Evolutionary conservation across 176 grass and related monocot genomes (phyloP).

Genomic region (Areca catechu): DNA sequence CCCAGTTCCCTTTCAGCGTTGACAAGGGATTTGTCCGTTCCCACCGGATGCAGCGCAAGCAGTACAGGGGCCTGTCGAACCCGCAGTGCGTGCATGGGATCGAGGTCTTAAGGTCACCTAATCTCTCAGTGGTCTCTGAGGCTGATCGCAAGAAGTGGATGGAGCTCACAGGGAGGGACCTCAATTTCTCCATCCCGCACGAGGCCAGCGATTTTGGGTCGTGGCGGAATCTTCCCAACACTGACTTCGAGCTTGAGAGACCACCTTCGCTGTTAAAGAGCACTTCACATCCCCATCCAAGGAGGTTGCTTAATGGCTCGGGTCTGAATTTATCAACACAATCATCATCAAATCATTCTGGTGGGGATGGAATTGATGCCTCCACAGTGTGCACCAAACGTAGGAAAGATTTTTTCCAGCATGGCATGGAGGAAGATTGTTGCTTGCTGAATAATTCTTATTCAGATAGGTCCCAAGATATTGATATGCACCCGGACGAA

Average conservation of each 20-base stretch:
- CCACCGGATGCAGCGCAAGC: slow-evolving; percentile 20
- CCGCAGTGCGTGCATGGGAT: slow-evolving; percentile 19
- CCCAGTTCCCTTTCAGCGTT: slow-evolving; percentile 13
- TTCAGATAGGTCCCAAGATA: slow-evolving; percentile 16
- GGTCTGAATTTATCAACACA: slow-evolving; percentile 14
- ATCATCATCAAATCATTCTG: slow-evolving; percentile 11
- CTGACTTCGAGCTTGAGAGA: slow-evolving; percentile 16
- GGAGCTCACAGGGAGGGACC: slow-evolving; percentile 14
- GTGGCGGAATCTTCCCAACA: slow-evolving; percentile 19
- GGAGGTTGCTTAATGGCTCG: slow-evolving; percentile 13
- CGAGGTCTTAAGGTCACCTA: slow-evolving; percentile 12
- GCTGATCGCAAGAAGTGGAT: slow-evolving; percentile 19
- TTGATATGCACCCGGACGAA: slow-evolving; percentile 1
- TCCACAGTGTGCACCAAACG: slow-evolving; percentile 8
- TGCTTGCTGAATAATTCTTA: background rate
- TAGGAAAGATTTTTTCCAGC: slow-evolving; percentile 15
- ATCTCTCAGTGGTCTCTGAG: slow-evolving; percentile 6
- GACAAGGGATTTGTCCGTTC: slow-evolving; percentile 16
- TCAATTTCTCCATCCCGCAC: background rate
- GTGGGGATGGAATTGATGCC: slow-evolving; percentile 7
- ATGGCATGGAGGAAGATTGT: slow-evolving; percentile 5
- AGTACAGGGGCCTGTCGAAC: slow-evolving; percentile 19
- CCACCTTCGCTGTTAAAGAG: background rate
- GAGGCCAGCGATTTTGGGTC: slow-evolving; percentile 12
- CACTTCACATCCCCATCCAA: slow-evolving; percentile 2